Percentiles rank a stretch among this genome's conserved stretches.
Evolutionary conservation across 352 stramenopile genomes (phyloP).

Genomic region (Phytophthora lateralis): DNA sequence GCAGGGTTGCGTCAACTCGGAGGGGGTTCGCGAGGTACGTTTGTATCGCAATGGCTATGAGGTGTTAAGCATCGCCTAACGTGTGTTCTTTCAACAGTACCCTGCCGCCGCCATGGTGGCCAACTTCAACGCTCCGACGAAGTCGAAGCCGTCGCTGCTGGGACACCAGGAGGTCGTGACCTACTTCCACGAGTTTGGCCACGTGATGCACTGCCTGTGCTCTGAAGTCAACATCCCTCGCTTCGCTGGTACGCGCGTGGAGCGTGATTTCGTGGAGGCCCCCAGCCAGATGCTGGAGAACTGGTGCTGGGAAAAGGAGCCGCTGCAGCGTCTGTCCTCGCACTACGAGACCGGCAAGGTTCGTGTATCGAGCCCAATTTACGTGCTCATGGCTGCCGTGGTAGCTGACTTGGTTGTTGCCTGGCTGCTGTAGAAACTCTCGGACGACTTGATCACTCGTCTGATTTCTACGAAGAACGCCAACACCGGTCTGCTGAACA

Average conservation of each 20-base stretch:
- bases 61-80: conserved; percentile 2
- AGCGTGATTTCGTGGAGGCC: conserved; percentile 91
- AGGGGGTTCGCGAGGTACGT: conserved; percentile 48
- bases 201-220: conserved; percentile 92
- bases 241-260: conserved; percentile 78
- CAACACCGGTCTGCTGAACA: conserved; percentile 80
- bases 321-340: conserved; percentile 84
- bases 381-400: background rate
- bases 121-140: conserved; percentile 88
- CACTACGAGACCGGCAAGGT: conserved; percentile 82
- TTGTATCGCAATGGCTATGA: conserved; percentile 4
- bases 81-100: conserved; percentile 36
- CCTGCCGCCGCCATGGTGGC: conserved; percentile 90
- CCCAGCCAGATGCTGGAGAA: conserved; percentile 93
- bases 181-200: conserved; percentile 91
- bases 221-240: conserved; percentile 79
- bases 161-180: conserved; percentile 89
- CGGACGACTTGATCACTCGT: conserved; percentile 76
- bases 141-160: conserved; percentile 79
- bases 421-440: conserved; percentile 59
- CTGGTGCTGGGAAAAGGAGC: conserved; percentile 90
- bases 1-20: conserved; percentile 76
- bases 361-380: background rate
- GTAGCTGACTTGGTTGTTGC: conserved; percentile 13
- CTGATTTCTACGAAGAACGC: conserved; percentile 90